These are phyloP conservation scores for Hypoxylon sp. DNA, from an alignment of 2,329 filamentous ascomycete species.

Conservation along the genomic window DNA sequence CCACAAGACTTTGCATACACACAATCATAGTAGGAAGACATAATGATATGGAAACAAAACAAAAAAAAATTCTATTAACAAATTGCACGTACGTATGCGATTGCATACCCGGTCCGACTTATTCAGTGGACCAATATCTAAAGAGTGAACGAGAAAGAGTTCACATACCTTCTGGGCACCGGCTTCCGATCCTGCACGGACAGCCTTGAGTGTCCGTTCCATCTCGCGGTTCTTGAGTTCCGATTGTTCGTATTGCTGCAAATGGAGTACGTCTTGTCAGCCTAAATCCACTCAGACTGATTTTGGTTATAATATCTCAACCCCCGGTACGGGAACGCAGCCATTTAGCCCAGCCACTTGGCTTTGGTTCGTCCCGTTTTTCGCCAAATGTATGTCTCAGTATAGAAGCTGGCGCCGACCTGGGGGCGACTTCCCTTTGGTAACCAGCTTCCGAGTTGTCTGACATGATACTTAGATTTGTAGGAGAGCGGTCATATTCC, in stretches of 20 bases:
- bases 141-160: constrained; percentile 22
- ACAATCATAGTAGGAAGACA: constrained; percentile 4
- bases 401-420: constrained; percentile 9
- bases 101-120: not conserved
- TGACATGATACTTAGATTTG: constrained; percentile 4
- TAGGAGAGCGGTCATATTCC: not conserved
- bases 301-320: constrained; percentile 6
- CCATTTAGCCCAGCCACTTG: constrained; percentile 40
- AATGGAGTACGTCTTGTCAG: constrained; percentile 43
- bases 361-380: constrained; percentile 10
- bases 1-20: constrained; percentile 21
- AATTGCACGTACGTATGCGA: not conserved
- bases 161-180: constrained; percentile 67
- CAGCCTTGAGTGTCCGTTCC: constrained; percentile 67
- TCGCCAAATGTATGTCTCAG: not conserved
- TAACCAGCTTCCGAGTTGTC: constrained; percentile 23
- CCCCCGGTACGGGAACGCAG: not conserved
- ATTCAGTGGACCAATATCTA: constrained; percentile 18
- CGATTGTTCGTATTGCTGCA: constrained; percentile 70
- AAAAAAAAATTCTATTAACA: constrained; percentile 27
- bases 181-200: constrained; percentile 63
- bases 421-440: constrained; percentile 7
- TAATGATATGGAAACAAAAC: constrained; percentile 6
- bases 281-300: constrained; percentile 9
- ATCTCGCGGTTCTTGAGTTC: constrained; percentile 70